A percentile compares a stretch with the other conserved stretches of the same genome.
Evolutionary conservation across 2,329 filamentous ascomycete genomes (phyloP).

Genomic region (Ceratocystis diversiconidia): DNA sequence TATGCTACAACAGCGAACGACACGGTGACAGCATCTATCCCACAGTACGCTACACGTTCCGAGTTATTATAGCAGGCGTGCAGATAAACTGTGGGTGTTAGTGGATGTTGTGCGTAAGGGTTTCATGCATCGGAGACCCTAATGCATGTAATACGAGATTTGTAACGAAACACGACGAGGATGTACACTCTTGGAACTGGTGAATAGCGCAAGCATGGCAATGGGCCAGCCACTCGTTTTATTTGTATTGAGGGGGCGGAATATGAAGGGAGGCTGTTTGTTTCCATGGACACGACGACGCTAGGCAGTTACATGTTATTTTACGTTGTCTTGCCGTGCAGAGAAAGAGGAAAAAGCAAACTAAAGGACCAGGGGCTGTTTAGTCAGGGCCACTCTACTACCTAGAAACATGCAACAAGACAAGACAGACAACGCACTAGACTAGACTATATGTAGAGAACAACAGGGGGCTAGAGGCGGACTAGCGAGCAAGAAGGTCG

Average conservation of each 20-base stretch:
- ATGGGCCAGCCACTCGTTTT: background rate
- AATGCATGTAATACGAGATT: constrained; percentile 4
- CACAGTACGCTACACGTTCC: background rate
- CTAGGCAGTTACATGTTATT: background rate
- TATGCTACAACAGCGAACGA: background rate
- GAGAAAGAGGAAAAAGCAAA: too few species aligned
- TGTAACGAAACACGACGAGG: background rate
- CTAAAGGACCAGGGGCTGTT: too few species aligned
- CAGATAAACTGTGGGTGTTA: background rate
- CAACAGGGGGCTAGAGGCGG: background rate
- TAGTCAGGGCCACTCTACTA: background rate
- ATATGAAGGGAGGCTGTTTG: background rate
- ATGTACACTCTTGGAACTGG: background rate
- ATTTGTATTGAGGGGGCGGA: background rate
- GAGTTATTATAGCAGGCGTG: background rate
- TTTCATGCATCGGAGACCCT: background rate
- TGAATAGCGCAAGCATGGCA: background rate
- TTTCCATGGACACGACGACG: background rate
- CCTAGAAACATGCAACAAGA: background rate
- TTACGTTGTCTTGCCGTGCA: background rate
- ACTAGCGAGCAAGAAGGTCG: background rate
- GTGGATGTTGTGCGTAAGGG: background rate
- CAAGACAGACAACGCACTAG: background rate
- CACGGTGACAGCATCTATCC: background rate
- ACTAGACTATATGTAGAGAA: constrained; percentile 1